These are phyloP conservation scores for Hypoxylon intermedium DNA, from an alignment of 495 filamentous ascomycete species.

Conservation along the genomic window DNA sequence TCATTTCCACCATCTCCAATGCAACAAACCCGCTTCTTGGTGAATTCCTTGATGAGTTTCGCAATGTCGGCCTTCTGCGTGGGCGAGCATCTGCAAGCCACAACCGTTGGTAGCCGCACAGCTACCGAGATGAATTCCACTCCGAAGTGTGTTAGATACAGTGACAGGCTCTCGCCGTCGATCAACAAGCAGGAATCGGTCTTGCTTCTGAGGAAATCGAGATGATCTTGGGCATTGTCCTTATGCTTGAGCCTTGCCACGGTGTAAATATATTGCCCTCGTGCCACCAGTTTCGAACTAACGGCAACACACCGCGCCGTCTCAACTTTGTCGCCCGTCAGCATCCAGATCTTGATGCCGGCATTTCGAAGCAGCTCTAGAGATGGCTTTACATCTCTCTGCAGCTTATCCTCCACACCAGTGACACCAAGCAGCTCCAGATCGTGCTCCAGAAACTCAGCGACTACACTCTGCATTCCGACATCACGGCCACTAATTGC, in stretches of 20 bases:
- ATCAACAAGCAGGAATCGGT: constrained; percentile 89
- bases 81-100: constrained; percentile 96
- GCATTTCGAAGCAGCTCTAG: constrained; percentile 95
- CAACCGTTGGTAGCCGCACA: constrained; percentile 86
- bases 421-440: constrained; percentile 94
- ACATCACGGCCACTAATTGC: constrained; percentile 78
- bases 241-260: constrained; percentile 82
- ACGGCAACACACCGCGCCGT: constrained; percentile 97
- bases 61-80: constrained; percentile 97
- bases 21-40: constrained; percentile 91
- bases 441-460: constrained; percentile 83
- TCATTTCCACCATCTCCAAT: constrained; percentile 99
- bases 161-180: constrained; percentile 85
- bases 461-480: constrained; percentile 79
- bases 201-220: constrained; percentile 88
- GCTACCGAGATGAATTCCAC: constrained; percentile 86
- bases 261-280: constrained; percentile 95
- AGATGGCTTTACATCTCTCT: constrained; percentile 92
- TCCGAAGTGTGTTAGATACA: constrained; percentile 83
- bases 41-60: constrained; percentile 86
- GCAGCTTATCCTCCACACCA: constrained; percentile 95
- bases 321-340: constrained; percentile 98
- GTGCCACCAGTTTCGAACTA: constrained; percentile 88
- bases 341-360: constrained; percentile 99
- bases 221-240: constrained; percentile 79